Conservation (phyloP, 106 monocot genomes). For the Phalaenopsis aphrodite region DNA sequence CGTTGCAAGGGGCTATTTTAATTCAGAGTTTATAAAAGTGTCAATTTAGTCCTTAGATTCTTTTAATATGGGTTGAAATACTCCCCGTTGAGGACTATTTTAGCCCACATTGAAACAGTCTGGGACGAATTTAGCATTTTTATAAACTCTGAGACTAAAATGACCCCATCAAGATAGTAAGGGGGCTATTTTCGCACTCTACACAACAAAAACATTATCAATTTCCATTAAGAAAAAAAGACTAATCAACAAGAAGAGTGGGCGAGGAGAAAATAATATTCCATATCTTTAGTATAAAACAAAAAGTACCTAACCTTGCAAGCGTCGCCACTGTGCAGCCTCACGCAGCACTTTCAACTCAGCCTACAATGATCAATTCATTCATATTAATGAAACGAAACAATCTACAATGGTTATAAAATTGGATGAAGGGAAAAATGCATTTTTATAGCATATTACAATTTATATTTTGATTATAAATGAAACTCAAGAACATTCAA, state of each 20-base stretch:
- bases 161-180: too few relatives aligned
- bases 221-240: neutral
- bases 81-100: too few relatives aligned
- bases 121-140: too few relatives aligned
- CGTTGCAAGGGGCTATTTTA: too few relatives aligned
- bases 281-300: conserved; percentile 4
- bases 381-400: neutral
- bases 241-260: neutral
- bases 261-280: neutral
- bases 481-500: conserved; percentile 4
- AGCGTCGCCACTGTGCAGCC: conserved; percentile 89
- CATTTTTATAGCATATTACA: neutral
- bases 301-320: conserved; percentile 54
- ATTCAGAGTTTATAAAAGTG: too few relatives aligned
- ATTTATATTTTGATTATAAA: neutral
- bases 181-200: too few relatives aligned
- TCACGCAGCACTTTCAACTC: conserved; percentile 75
- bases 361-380: conserved; percentile 22
- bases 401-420: neutral
- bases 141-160: too few relatives aligned
- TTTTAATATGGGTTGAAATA: too few relatives aligned
- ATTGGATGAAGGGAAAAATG: neutral
- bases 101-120: too few relatives aligned
- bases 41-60: too few relatives aligned
- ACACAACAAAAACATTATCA: too few relatives aligned